Evolutionary conservation across 2,329 filamentous ascomycete species (phyloP).

Genomic region (Malbranchea zuffiana): DNA sequence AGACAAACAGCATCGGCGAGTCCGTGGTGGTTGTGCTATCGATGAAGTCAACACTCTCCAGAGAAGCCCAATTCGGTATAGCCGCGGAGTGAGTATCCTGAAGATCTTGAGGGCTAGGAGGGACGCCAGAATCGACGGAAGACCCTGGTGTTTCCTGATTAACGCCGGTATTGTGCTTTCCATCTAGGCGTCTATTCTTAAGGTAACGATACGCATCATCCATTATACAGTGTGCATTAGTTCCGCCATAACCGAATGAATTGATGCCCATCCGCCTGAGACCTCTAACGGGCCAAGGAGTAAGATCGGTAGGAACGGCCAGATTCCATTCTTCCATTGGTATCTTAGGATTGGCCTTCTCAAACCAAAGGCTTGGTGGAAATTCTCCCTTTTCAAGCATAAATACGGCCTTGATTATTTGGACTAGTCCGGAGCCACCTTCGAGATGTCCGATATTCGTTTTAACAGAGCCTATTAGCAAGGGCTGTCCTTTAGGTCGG

Average conservation of each 20-base stretch:
- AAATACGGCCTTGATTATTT: slow-evolving; percentile 23
- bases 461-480: slow-evolving; percentile 22
- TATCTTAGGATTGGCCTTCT: slow-evolving; percentile 21
- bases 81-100: no score
- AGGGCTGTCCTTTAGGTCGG: slow-evolving; percentile 6
- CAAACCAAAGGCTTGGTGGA: slow-evolving; percentile 26
- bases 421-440: slow-evolving; percentile 20
- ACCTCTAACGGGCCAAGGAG: slow-evolving; percentile 16
- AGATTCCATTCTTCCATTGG: slow-evolving; percentile 10
- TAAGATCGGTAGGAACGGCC: slow-evolving; percentile 14
- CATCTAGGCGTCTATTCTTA: slow-evolving; percentile 4
- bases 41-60: no score
- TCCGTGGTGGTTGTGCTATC: no score
- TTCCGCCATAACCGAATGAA: slow-evolving; percentile 29
- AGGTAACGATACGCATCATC: slow-evolving; percentile 19
- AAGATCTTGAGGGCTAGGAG: no score
- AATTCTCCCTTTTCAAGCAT: slow-evolving; percentile 37
- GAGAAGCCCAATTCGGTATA: no score
- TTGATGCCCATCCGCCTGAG: slow-evolving; percentile 21
- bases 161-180: slow-evolving; percentile 10
- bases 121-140: no score
- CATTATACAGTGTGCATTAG: slow-evolving; percentile 26
- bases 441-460: slow-evolving; percentile 22
- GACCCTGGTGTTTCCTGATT: slow-evolving; percentile 13
- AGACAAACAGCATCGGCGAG: no score